Conservation (phyloP, 305 asterid species). For the Plantago lanceolata region DNA sequence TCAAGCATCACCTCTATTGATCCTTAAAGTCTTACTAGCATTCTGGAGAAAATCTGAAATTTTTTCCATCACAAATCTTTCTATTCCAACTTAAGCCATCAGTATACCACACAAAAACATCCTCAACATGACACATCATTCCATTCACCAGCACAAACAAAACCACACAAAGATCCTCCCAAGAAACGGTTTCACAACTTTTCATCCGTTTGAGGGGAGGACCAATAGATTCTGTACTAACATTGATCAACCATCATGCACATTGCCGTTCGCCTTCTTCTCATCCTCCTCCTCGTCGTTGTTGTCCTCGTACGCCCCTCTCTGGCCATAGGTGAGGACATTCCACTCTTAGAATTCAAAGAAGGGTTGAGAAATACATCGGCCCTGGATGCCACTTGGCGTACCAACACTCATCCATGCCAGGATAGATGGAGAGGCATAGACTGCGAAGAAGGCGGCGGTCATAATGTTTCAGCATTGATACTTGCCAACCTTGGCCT, state of each 20-base stretch:
- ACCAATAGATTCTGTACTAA: slow-evolving; percentile 24
- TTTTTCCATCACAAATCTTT: slow-evolving; percentile 23
- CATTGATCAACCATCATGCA: slow-evolving; percentile 33
- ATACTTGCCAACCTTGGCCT: slow-evolving; percentile 43
- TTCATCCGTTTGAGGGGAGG: slow-evolving; percentile 46
- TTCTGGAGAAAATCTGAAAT: slow-evolving; percentile 2
- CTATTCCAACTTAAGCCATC: slow-evolving; percentile 24
- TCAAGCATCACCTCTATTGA: neutral
- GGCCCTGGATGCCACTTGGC: slow-evolving; percentile 56
- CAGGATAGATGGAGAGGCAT: slow-evolving; percentile 50
- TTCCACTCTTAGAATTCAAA: slow-evolving; percentile 57
- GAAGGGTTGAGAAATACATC: slow-evolving; percentile 38
- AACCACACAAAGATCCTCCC: slow-evolving; percentile 30
- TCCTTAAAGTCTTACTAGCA: neutral
- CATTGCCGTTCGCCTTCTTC: slow-evolving; percentile 45
- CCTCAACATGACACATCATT: slow-evolving; percentile 32
- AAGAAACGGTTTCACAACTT: slow-evolving; percentile 25
- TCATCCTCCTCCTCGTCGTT: slow-evolving; percentile 23
- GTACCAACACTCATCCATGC: slow-evolving; percentile 53
- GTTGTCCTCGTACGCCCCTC: slow-evolving; percentile 24
- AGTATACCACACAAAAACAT: neutral
- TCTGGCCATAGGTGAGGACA: slow-evolving; percentile 38
- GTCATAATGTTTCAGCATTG: slow-evolving; percentile 34
- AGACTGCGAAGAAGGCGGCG: slow-evolving; percentile 35
- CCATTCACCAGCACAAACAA: slow-evolving; percentile 17